Evolutionary conservation across 192 early-diverging fungal genomes (phyloP).

Genomic region (Coemansia nantahalensis): DNA sequence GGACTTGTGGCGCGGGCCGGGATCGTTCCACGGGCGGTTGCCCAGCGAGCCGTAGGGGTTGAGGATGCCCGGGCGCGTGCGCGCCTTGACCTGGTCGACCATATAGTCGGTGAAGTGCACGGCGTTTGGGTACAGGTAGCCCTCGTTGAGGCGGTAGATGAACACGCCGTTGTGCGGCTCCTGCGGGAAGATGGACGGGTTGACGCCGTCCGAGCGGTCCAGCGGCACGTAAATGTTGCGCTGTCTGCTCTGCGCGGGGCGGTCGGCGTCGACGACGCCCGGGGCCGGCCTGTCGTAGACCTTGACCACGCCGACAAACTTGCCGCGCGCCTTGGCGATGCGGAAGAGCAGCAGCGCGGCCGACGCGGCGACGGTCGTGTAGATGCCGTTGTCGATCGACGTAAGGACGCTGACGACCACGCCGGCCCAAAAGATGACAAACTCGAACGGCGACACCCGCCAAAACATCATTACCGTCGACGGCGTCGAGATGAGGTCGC

Average conservation of each 20-base stretch:
- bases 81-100: conserved; percentile 51
- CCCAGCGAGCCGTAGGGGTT: conserved; percentile 48
- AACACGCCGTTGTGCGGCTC: conserved; percentile 34
- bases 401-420: conserved; percentile 56
- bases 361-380: conserved; percentile 66
- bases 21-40: conserved; percentile 62
- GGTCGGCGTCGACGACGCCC: background rate
- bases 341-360: conserved; percentile 75
- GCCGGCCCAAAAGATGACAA: conserved; percentile 45
- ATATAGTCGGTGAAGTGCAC: conserved; percentile 52
- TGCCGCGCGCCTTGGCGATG: conserved; percentile 58
- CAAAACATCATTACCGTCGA: conserved; percentile 61
- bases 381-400: conserved; percentile 77
- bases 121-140: conserved; percentile 51
- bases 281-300: conserved; percentile 26
- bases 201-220: conserved; percentile 40
- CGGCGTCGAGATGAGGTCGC: conserved; percentile 69
- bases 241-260: background rate
- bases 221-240: conserved; percentile 74
- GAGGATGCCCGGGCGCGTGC: conserved; percentile 44
- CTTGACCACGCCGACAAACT: conserved; percentile 41
- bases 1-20: conserved; percentile 45
- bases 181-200: conserved; percentile 24
- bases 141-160: conserved; percentile 51
- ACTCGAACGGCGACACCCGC: conserved; percentile 56